Base-by-base conservation (phyloP, 73 alveolate species). In the Stentor roeselii region DNA sequence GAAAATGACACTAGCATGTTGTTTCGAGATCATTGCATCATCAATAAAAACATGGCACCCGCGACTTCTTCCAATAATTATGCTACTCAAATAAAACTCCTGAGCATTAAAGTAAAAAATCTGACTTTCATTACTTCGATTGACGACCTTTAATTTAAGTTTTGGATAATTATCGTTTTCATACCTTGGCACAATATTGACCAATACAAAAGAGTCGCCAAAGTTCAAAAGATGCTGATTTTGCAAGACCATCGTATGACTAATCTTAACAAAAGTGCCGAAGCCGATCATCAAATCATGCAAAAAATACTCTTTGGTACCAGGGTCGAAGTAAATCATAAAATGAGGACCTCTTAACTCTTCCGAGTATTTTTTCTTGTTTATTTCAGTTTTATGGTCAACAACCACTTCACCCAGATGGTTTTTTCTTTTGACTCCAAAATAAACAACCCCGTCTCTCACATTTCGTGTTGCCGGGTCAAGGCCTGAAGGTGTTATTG, bases 261-360 rank as follows among this genome's bases (percentile, higher is more conserved):
- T 32, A 67, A 67, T 67, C 34, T 67, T 67, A 11, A 32, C 41
- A 34, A 21, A 67, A 1, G 37, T 32, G 21, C 80, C 80, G 0
- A 32, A 67, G 2, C 80, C 80, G 14, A 67, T 67, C 1, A n/a
- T 27, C 21, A 67, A 32, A 34, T 67, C 80, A 32, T 32, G 80
- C 15, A 67, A 11, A 40, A 21, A 67, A 67, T 67, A 67, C 27
- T 36, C n/a, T 27, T 67, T 27, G 14, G 37, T 40, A 30, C 15
- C 11, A 67, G 41, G 80, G 80, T 67, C 37, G 37, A 21, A 67
- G 37, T 67, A 32, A 34, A 67, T 67, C 80, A 67, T 67, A 67
- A 67, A 67, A 50, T 50, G 67, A 50, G 67, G 67, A 11, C 67
- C 67, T 11, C 67, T 6, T 27, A 67, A 67, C 11, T 21, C 0